Evolutionary conservation across 1,139 yeast genomes (phyloP).

Genomic region (Kodamaea alishanica): DNA sequence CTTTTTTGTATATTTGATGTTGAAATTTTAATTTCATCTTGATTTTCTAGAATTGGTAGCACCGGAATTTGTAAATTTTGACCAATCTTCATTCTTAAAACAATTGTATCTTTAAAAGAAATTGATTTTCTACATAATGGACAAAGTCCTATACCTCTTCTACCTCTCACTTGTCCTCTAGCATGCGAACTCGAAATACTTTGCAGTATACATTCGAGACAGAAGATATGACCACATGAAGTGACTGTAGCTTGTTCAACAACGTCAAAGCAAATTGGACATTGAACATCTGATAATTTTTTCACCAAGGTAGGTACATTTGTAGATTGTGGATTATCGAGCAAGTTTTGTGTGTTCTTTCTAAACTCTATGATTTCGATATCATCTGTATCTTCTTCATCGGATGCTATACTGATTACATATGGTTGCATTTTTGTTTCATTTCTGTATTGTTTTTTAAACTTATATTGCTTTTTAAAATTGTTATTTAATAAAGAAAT

Average conservation of each 20-base stretch:
- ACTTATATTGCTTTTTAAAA: too few species aligned
- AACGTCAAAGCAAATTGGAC: slow-evolving; percentile 49
- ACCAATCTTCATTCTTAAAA: slow-evolving; percentile 32
- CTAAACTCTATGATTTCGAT: slow-evolving; percentile 39
- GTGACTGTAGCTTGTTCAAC: slow-evolving; percentile 40
- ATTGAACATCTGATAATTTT: slow-evolving; percentile 36
- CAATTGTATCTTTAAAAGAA: slow-evolving; percentile 37
- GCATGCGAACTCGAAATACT: slow-evolving; percentile 42
- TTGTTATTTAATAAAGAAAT: too few species aligned
- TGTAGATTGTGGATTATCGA: slow-evolving; percentile 26
- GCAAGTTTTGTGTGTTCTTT: slow-evolving; percentile 33
- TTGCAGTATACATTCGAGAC: slow-evolving; percentile 43
- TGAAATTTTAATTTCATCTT: neutral
- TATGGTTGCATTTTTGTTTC: slow-evolving; percentile 4
- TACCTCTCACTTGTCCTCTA: slow-evolving; percentile 36
- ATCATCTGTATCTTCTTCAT: slow-evolving; percentile 32
- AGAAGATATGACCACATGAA: slow-evolving; percentile 45
- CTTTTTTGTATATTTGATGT: slow-evolving; percentile 1
- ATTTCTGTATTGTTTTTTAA: neutral
- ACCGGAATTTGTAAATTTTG: slow-evolving; percentile 14
- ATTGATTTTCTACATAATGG: slow-evolving; percentile 44
- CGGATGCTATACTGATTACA: slow-evolving; percentile 24
- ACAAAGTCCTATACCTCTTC: slow-evolving; percentile 41
- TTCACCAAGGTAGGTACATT: slow-evolving; percentile 22
- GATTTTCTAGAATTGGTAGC: slow-evolving; percentile 7